phyloP scores from a whole-genome alignment of 1,284 basidiomycete genomes.

The Gomphus sp. region DNA sequence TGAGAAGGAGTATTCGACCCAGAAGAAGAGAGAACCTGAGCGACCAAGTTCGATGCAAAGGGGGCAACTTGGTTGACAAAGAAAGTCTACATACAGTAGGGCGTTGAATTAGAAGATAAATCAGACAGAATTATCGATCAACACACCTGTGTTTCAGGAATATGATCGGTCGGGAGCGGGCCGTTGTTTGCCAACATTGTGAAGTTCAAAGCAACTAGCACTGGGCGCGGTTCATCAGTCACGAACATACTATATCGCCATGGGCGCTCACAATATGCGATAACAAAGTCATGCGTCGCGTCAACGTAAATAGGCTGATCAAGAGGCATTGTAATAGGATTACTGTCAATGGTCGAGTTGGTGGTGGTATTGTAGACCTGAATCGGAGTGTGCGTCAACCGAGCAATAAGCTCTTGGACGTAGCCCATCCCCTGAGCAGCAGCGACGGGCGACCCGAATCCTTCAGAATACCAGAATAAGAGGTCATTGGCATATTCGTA shows the following conservation, averaged over 20 bases:
- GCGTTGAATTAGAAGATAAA: no score
- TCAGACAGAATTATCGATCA: no score
- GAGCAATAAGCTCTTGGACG: constrained; percentile 71
- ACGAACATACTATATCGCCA: background rate
- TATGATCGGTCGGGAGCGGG: constrained; percentile 24
- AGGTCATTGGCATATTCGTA: constrained; percentile 69
- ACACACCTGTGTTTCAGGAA: constrained; percentile 20
- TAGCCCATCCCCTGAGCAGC: constrained; percentile 81
- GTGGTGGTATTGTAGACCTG: constrained; percentile 62
- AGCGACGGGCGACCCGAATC: constrained; percentile 70
- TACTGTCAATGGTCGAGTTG: constrained; percentile 71
- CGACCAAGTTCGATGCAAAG: constrained; percentile 69
- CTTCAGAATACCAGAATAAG: constrained; percentile 58
- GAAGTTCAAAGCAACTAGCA: constrained; percentile 40
- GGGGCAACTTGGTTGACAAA: constrained; percentile 46
- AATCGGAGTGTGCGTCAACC: constrained; percentile 71
- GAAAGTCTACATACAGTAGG: constrained; percentile 19
- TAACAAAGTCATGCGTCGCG: constrained; percentile 80
- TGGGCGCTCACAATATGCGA: constrained; percentile 34
- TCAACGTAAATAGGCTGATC: constrained; percentile 77
- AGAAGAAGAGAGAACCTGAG: constrained; percentile 53
- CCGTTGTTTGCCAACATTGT: constrained; percentile 30
- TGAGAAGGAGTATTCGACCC: constrained; percentile 43
- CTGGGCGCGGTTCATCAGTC: constrained; percentile 18
- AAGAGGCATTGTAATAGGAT: constrained; percentile 69